Base-by-base conservation (phyloP, 352 stramenopile genomes). In the Globisporangium paroecandrum region DNA sequence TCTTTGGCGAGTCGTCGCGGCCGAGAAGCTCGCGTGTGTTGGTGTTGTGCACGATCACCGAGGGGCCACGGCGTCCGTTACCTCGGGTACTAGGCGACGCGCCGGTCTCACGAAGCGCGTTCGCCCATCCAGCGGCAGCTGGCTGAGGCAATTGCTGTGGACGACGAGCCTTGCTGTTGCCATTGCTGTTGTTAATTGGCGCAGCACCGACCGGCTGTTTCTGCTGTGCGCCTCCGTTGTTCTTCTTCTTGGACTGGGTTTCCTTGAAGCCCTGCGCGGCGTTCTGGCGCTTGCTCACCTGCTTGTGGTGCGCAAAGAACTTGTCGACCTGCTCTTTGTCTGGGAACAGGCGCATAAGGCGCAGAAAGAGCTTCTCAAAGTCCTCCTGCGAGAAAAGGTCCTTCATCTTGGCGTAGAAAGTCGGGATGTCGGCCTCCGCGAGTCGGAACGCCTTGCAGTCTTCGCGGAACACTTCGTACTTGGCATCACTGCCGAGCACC, bases 381-480 rank as follows among this genome's bases (percentile, higher is more conserved):
- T 93, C 80, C 0, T 76, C 57, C 1, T 76, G 55, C 1, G 75
- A 81, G 43, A 95, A 93, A 75, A 87, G 77, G 15, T 77, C 64
- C 32, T 76, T 77, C 67, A 93, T 84, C 63, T 90, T 89, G 58
- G 71, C 66, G 64, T 95, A 95, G 46, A 95, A 95, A 15, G 77
- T 74, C 4, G 85, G 75, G n/a, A 90, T 62, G 41, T 90, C 81
- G 22, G 69, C 68, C 32, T 92, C 78, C 0, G 72, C 77, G 20
- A 82, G 32, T 3, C 85, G 86, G 63, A 90, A 95, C 24, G 82
- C 73, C 64, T 85, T 89, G 70, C 88, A 95, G 29, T 81, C 75
- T 67, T 93, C 80, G 0, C 88, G 82, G 57, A 95, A 94, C 3
- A 91, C 79, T 53, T 94, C 85, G 65, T 94, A 95, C 71, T 93